Base-by-base conservation (phyloP, 768 basidiomycete genomes). In the Lyophyllum semitale region DNA sequence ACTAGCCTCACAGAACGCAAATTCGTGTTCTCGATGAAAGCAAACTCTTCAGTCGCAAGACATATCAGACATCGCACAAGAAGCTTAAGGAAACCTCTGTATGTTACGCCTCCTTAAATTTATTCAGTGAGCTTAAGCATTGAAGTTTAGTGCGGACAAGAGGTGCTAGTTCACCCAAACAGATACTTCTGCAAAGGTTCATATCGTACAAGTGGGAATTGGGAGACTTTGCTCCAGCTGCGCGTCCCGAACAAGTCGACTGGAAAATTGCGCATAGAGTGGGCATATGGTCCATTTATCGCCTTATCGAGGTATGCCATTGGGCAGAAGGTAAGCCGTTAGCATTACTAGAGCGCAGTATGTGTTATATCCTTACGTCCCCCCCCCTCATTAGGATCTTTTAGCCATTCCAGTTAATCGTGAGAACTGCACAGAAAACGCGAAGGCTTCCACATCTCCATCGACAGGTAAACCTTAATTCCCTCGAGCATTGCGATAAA, bases 251-350 rank as follows among this genome's bases (percentile, higher is more conserved):
- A 61, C 25, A 57, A 60, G 11, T 52, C 42, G 8, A 57, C 57
- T 1, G 59, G 55, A 17, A 56, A 57, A 32, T 55, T 43, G 11
- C 53, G 55, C n/a, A 64, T 52, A 2, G 65, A 68, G 18, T 70
- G 63, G 65, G 65, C 65, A 0, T 75, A 75, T 55, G 70, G 66
- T 1, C 73, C 73, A 0, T 73, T 66, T 58, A 41, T 75, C 5
- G 54, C 58, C 29, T 57, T 65, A 11, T 58, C 63, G n/a, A 29
- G 20, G 1, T 47, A 55, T n/a, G 62, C 63, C n/a, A 43, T 59
- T n/a, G 73, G 72, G 5, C 69, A 68, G 9, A 50, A 66, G 59
- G 73, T 69, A 8, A 4, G 25, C 8, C 8, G n/a, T 30, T 2
- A 3, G 33, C 11, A 25, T 23, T 13, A n/a, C 13, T 18, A 6